Evolutionary conservation across 148 eudicot species (phyloP).

Genomic region (Amaranthus hypochondriacus): DNA sequence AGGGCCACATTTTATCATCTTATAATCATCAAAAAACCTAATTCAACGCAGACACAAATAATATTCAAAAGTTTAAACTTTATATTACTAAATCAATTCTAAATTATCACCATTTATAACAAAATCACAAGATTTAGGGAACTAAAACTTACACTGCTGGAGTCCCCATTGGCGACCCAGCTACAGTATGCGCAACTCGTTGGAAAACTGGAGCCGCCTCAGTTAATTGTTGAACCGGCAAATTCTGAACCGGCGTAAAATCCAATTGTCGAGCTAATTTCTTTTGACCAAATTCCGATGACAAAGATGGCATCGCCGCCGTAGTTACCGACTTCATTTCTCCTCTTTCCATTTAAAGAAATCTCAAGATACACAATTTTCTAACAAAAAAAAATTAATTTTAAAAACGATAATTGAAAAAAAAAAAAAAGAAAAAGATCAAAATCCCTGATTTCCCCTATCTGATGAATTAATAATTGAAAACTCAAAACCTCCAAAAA

Average conservation of each 20-base stretch:
- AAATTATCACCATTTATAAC: not conserved
- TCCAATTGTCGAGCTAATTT: slow-evolving; percentile 52
- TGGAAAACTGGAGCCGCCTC: slow-evolving; percentile 8
- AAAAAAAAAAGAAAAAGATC: not conserved
- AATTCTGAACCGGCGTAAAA: slow-evolving; percentile 35
- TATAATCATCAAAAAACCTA: too few relatives aligned
- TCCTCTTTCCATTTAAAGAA: slow-evolving; percentile 35
- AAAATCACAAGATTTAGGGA: not conserved
- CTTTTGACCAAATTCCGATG: slow-evolving; percentile 22
- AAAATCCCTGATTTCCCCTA: not conserved
- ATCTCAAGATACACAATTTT: not conserved
- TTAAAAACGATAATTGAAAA: not conserved
- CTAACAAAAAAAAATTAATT: not conserved
- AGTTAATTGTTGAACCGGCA: slow-evolving; percentile 2
- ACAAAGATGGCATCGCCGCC: slow-evolving; percentile 13
- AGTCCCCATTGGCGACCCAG: slow-evolving; percentile 18
- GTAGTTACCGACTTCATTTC: slow-evolving; percentile 25
- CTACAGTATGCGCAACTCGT: slow-evolving; percentile 9
- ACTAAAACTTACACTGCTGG: slow-evolving; percentile 21
- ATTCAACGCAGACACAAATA: too few relatives aligned
- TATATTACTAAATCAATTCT: too few relatives aligned
- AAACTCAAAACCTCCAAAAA: not conserved
- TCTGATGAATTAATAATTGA: not conserved
- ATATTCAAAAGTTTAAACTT: too few relatives aligned
- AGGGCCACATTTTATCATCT: too few relatives aligned